Percentiles rank a stretch among this genome's conserved stretches.
phyloP scores from a whole-genome alignment of 495 filamentous ascomycete species.

The Lasiosphaeris hirsuta region DNA sequence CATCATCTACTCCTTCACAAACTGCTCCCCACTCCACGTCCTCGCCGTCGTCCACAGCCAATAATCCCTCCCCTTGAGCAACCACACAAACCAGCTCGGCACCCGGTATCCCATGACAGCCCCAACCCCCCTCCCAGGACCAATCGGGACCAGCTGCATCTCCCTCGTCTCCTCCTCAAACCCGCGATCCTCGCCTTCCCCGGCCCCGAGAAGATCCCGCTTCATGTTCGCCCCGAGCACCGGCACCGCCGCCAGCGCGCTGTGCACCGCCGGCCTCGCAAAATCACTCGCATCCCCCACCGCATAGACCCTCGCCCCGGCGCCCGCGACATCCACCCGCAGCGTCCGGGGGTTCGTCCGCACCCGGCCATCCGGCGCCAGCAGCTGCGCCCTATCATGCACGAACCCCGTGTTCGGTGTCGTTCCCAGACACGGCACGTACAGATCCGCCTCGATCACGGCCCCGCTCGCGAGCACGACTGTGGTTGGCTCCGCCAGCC shows the following conservation, averaged over 20 bases:
- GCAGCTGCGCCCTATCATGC: constrained; percentile 12
- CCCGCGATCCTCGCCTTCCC: constrained; percentile 18
- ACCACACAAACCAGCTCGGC: constrained; percentile 55
- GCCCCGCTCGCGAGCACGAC: constrained; percentile 34
- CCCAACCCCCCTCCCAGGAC: constrained; percentile 50
- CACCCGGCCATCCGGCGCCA: constrained; percentile 28
- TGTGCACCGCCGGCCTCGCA: constrained; percentile 29
- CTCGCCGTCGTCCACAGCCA: constrained; percentile 48
- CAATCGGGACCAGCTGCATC: constrained; percentile 54
- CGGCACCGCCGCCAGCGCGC: constrained; percentile 26
- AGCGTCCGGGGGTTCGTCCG: constrained; percentile 33
- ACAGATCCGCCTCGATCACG: constrained; percentile 32
- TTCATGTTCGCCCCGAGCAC: constrained; percentile 32
- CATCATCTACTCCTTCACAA: constrained; percentile 42
- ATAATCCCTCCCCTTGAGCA: constrained; percentile 62
- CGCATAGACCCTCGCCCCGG: constrained; percentile 28
- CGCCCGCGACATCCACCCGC: constrained; percentile 25
- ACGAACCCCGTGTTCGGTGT: constrained; percentile 39
- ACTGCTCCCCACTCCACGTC: constrained; percentile 53
- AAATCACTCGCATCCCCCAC: constrained; percentile 34
- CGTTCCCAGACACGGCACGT: constrained; percentile 37
- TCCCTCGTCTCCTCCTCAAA: constrained; percentile 41
- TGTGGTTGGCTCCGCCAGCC: constrained; percentile 16
- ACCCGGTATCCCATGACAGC: constrained; percentile 50
- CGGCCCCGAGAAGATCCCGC: constrained; percentile 26